Evolutionary conservation across 345 rosid genomes (phyloP).

Genomic region (Microthlaspi erraticum): DNA sequence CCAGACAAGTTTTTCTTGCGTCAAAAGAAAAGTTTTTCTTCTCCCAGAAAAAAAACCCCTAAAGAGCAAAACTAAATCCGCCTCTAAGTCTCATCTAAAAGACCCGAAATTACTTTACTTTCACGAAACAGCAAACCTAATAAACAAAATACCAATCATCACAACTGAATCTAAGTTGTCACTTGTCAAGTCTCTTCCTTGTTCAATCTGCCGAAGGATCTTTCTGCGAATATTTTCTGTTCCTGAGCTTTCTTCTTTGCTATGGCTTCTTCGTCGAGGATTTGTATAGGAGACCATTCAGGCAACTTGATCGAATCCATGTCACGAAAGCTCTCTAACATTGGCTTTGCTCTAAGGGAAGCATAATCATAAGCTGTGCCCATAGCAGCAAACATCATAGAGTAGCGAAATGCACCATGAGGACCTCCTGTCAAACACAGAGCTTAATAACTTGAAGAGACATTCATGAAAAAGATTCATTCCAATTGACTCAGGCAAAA

Average conservation of each 20-base stretch:
- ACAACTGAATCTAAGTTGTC: slow-evolving; percentile 26
- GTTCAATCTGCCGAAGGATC: slow-evolving; percentile 56
- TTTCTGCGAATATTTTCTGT: slow-evolving; percentile 53
- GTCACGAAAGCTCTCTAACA: slow-evolving; percentile 42
- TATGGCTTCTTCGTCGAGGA: slow-evolving; percentile 80
- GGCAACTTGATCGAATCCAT: slow-evolving; percentile 61
- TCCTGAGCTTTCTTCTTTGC: slow-evolving; percentile 74
- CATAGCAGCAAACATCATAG: slow-evolving; percentile 60
- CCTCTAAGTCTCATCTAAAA: slow-evolving; percentile 19
- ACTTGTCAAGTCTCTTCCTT: slow-evolving; percentile 64
- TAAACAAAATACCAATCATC: slow-evolving; percentile 15
- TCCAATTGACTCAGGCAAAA: slow-evolving; percentile 13
- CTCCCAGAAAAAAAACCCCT: not conserved
- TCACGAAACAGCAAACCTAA: slow-evolving; percentile 5
- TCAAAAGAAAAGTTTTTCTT: not conserved
- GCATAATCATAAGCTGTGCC: slow-evolving; percentile 73
- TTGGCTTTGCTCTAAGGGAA: slow-evolving; percentile 53
- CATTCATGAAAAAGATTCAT: slow-evolving; percentile 13
- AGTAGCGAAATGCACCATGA: slow-evolving; percentile 76
- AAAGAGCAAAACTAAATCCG: not conserved
- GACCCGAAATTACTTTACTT: slow-evolving; percentile 12
- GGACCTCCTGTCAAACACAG: slow-evolving; percentile 65
- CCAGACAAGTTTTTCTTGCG: slow-evolving; percentile 11
- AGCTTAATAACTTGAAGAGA: not conserved
- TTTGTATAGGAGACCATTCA: slow-evolving; percentile 85